phyloP scores from a whole-genome alignment of 768 basidiomycete species.

The Lentinula boryana region DNA sequence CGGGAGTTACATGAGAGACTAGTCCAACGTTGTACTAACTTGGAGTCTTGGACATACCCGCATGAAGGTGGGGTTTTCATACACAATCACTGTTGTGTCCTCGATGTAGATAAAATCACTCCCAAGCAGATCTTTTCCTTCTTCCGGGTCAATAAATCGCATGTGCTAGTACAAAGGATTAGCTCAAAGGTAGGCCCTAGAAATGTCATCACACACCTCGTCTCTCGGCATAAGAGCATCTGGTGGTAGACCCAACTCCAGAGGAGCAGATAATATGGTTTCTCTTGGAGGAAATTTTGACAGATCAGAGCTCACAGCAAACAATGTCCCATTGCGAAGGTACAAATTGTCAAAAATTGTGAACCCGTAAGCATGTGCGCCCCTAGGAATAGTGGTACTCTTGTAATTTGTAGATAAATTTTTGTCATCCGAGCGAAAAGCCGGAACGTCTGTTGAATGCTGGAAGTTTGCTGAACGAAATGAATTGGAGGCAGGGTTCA shows the following conservation, averaged over 20 bases:
- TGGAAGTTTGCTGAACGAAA: not conserved
- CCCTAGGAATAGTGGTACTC: slow-evolving; percentile 22
- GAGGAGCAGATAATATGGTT: slow-evolving; percentile 30
- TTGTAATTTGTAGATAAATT: not conserved
- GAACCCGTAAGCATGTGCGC: slow-evolving; percentile 58
- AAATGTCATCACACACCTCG: slow-evolving; percentile 18
- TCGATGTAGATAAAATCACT: slow-evolving; percentile 12
- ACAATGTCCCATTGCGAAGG: slow-evolving; percentile 67
- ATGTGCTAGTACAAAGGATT: slow-evolving; percentile 8
- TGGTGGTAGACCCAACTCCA: slow-evolving; percentile 8
- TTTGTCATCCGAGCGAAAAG: not conserved
- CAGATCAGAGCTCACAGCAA: slow-evolving; percentile 43
- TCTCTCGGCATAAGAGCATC: slow-evolving; percentile 23
- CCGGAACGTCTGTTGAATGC: not conserved
- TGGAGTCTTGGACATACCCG: slow-evolving; percentile 11
- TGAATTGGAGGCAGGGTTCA: not conserved
- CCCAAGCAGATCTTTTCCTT: slow-evolving; percentile 16
- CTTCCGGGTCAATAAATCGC: slow-evolving; percentile 17
- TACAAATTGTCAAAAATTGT: slow-evolving; percentile 71
- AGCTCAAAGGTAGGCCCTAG: not conserved
- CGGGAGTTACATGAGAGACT: not conserved
- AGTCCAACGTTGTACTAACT: not conserved
- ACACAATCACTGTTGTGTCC: slow-evolving; percentile 17
- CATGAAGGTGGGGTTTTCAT: slow-evolving; percentile 20
- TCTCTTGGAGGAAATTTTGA: slow-evolving; percentile 37